Base-by-base conservation (phyloP, 2,329 filamentous ascomycete species). In the Stagonosporopsis vannaccii region DNA sequence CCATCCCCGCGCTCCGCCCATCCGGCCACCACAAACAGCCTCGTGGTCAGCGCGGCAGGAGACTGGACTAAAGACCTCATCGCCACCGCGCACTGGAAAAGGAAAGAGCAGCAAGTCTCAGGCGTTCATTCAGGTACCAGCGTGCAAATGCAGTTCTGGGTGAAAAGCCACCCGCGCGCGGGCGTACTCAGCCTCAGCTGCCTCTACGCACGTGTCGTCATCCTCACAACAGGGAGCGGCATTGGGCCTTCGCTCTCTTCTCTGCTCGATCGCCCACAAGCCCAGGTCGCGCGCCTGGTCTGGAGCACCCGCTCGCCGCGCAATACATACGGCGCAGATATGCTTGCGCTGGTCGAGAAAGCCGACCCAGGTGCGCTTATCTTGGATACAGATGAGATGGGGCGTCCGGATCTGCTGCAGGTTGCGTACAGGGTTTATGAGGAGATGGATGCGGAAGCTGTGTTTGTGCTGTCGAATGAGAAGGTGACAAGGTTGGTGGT, bases 391-490 rank as follows among this genome's bases (percentile, higher is more conserved):
- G 81, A 81, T 51, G 70, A 75, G 32, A 78, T 79, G 28, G 87
- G 87, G 0, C 80, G 88, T 6, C 82, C 86, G 2, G 84, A 91
- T 69, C 82, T 90, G 70, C 66, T 88, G 25, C 79, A 79, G 12
- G 77, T 85, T 41, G 80, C 82, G 35, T 87, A 84, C 64, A 75
- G 78, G 8, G 77, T 87, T 47, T 78, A 77, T 44, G 67, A 65
- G 44, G 73, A 82, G 28, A 78, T 78, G 23, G 62, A 75, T 0
- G 82, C 83, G 1, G 89, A 92, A 79, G 90, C 88, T 2, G 87
- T 91, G 33, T 87, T 91, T 68, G 83, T 91, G 57, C 88, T 92
- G 66, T 87, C 86, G 51, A 92, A 92, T 70, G 85, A 87, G 54
- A 82, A 76, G 53, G 82, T 91, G 30, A 91, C 89, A 17, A 82